Percentiles rank a stretch among this genome's conserved stretches.
Conservation (phyloP, 2,329 filamentous ascomycete species). For the Magnaporthales sp. region DNA sequence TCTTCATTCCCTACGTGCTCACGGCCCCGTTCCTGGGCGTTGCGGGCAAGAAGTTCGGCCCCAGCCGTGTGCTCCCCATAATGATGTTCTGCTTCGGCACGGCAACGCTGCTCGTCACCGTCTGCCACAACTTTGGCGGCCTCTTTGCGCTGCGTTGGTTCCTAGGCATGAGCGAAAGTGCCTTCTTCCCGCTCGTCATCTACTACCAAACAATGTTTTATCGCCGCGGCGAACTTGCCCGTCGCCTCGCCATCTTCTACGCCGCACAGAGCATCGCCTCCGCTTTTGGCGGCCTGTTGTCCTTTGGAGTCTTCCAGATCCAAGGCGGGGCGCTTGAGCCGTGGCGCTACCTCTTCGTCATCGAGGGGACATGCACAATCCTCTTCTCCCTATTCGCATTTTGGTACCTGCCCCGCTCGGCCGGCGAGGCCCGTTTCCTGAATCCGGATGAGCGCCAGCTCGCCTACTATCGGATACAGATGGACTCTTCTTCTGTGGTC, state of each 20-base stretch:
- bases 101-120: constrained; percentile 59
- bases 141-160: constrained; percentile 49
- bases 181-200: constrained; percentile 17
- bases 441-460: constrained; percentile 56
- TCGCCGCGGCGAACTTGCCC: constrained; percentile 59
- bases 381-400: constrained; percentile 55
- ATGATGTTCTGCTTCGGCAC: constrained; percentile 59
- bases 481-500: constrained; percentile 60
- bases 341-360: constrained; percentile 45
- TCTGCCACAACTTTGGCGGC: constrained; percentile 9
- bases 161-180: constrained; percentile 45
- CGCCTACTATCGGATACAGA: constrained; percentile 64
- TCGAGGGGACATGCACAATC: constrained; percentile 49
- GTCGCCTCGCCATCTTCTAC: constrained; percentile 58
- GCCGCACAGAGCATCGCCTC: constrained; percentile 12
- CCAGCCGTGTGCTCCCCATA: constrained; percentile 55
- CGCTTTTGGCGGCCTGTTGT: constrained; percentile 14
- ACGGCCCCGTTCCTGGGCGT: constrained; percentile 52
- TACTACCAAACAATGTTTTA: constrained; percentile 58
- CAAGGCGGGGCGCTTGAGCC: constrained; percentile 23
- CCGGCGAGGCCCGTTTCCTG: constrained; percentile 53
- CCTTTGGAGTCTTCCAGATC: constrained; percentile 41
- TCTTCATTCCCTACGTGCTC: constrained; percentile 69
- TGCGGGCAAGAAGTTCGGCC: constrained; percentile 62
- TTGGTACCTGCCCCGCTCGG: constrained; percentile 59